A percentile compares a stretch with the other conserved stretches of the same genome.
Evolutionary conservation across 352 stramenopile species (phyloP).

Genomic region (Phytopythium boreale): DNA sequence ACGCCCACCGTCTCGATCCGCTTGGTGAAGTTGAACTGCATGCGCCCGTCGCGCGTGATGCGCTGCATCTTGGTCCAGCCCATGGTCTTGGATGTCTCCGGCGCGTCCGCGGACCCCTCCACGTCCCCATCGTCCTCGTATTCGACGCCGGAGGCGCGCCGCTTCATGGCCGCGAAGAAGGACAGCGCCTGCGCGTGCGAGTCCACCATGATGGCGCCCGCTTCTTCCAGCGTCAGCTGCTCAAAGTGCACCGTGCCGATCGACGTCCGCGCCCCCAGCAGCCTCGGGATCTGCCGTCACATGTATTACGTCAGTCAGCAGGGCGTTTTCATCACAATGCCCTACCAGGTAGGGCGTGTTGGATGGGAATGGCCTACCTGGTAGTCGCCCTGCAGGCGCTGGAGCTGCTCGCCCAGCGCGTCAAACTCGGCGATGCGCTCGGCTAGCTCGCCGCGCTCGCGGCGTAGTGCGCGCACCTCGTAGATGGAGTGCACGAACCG

Average conservation of each 20-base stretch:
- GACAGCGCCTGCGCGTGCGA: constrained; percentile 64
- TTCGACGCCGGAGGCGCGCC: constrained; percentile 14
- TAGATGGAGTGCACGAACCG: constrained; percentile 74
- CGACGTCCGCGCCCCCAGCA: constrained; percentile 29
- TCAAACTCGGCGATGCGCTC: constrained; percentile 56
- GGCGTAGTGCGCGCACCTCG: constrained; percentile 52
- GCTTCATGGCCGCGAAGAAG: constrained; percentile 64
- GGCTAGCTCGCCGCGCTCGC: constrained; percentile 41
- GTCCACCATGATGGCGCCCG: constrained; percentile 65
- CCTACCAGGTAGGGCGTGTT: no score
- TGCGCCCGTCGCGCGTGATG: constrained; percentile 54
- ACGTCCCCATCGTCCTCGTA: neutral
- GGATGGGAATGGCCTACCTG: constrained; percentile 9
- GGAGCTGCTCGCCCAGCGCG: constrained; percentile 66
- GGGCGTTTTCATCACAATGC: neutral
- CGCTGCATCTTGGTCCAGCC: constrained; percentile 74
- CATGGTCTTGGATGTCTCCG: constrained; percentile 62
- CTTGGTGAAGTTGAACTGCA: constrained; percentile 84
- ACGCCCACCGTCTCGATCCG: constrained; percentile 55
- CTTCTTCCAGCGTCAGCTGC: constrained; percentile 39
- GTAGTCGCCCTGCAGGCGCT: constrained; percentile 64
- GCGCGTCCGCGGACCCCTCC: neutral
- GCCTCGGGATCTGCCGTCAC: constrained; percentile 27
- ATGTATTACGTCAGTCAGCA: neutral
- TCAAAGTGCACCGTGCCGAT: constrained; percentile 67